Conservation (phyloP, 129 eudicot genomes). For the Oenanthe sinensis region DNA sequence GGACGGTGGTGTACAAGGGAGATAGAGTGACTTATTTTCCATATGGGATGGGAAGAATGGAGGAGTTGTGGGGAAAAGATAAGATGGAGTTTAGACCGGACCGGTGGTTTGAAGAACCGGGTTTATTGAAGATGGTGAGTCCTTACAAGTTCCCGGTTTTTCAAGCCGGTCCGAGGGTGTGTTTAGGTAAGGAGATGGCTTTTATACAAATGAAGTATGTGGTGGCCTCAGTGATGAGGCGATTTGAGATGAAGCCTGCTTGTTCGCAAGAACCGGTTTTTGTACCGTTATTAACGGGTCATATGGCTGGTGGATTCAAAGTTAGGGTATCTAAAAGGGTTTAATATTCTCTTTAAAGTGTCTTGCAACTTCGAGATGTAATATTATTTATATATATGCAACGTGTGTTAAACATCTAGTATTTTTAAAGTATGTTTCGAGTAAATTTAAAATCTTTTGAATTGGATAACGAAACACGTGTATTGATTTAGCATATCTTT, state of each 20-base stretch:
- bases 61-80: constrained; percentile 74
- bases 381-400: too few relatives aligned
- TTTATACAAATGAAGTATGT: constrained; percentile 77
- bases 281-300: constrained; percentile 45
- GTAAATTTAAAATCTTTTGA: too few relatives aligned
- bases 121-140: constrained; percentile 35
- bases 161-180: constrained; percentile 85
- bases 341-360: not conserved
- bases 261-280: constrained; percentile 21
- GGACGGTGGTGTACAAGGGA: constrained; percentile 52
- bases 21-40: constrained; percentile 78
- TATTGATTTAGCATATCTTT: too few relatives aligned
- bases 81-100: constrained; percentile 64
- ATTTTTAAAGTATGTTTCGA: too few relatives aligned
- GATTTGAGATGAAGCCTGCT: constrained; percentile 44
- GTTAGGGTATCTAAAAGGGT: constrained; percentile 26
- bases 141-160: constrained; percentile 76
- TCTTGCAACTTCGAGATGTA: not conserved
- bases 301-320: constrained; percentile 55
- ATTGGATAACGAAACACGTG: too few relatives aligned
- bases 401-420: too few relatives aligned
- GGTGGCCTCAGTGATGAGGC: constrained; percentile 41
- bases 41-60: constrained; percentile 96
- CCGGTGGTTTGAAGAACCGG: constrained; percentile 53
- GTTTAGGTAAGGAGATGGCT: constrained; percentile 87